A percentile compares a stretch with the other conserved stretches of the same genome.
These are phyloP conservation scores for Neonectria neomacrospora DNA, from an alignment of 2,329 filamentous ascomycete genomes.

Conservation along the genomic window DNA sequence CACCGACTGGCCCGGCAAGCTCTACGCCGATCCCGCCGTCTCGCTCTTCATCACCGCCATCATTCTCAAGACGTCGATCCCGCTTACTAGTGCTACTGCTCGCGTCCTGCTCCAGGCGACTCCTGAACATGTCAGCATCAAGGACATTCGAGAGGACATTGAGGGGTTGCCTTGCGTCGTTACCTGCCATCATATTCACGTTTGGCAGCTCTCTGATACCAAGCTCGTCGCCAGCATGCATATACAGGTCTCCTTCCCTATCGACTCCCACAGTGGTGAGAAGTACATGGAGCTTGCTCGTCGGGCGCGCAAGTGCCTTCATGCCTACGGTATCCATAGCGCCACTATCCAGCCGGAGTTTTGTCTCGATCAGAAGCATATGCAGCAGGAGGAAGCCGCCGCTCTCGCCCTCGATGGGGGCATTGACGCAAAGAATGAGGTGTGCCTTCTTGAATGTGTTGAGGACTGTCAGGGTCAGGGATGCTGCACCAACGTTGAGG, in stretches of 20 bases:
- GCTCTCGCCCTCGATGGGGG: conserved; percentile 51
- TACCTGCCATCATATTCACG: conserved; percentile 94
- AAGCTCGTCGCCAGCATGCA: conserved; percentile 95
- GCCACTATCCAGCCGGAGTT: conserved; percentile 98
- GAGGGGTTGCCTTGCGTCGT: conserved; percentile 84
- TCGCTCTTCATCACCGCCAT: conserved; percentile 93
- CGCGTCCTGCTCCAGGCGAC: conserved; percentile 95
- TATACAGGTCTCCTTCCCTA: conserved; percentile 90
- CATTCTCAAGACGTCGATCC: conserved; percentile 78
- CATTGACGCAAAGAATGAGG: conserved; percentile 45
- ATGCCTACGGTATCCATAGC: conserved; percentile 95
- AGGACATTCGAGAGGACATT: conserved; percentile 94
- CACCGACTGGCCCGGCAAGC: conserved; percentile 81
- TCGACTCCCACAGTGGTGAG: conserved; percentile 80
- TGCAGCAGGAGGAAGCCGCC: conserved; percentile 51
- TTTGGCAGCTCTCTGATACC: conserved; percentile 97
- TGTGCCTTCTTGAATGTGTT: conserved; percentile 62
- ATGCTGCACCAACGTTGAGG: conserved; percentile 47
- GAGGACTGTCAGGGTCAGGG: conserved; percentile 51
- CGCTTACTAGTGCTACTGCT: conserved; percentile 81
- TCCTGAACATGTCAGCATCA: conserved; percentile 85
- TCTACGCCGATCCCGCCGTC: conserved; percentile 90
- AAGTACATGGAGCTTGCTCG: conserved; percentile 92
- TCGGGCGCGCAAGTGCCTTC: conserved; percentile 86
- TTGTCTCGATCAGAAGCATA: conserved; percentile 63